Percentiles rank a stretch among this genome's conserved stretches.
Conservation (phyloP, 2,329 filamentous ascomycete genomes). For the Colletotrichum tropicicola region DNA sequence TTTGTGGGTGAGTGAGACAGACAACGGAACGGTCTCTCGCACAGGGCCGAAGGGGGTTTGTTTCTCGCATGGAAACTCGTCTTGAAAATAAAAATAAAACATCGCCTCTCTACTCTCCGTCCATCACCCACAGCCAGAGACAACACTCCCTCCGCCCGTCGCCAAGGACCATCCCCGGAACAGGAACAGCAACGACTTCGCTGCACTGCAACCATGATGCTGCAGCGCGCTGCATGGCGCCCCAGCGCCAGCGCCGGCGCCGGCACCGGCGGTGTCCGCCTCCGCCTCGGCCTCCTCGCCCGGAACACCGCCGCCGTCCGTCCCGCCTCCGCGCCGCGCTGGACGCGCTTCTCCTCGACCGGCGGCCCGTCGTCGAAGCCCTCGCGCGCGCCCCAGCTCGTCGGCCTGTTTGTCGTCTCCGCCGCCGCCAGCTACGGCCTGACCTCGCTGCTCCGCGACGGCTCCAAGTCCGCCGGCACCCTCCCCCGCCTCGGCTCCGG, state of each 20-base stretch:
- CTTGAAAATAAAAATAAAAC: too few species aligned
- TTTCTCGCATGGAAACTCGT: too few species aligned
- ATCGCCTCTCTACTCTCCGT: too few species aligned
- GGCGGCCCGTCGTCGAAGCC: not conserved
- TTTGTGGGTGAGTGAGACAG: not conserved
- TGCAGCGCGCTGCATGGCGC: slow-evolving; percentile 12
- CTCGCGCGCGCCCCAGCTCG: not conserved
- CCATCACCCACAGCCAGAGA: too few species aligned
- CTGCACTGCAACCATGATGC: slow-evolving; percentile 10
- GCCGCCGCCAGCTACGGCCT: not conserved
- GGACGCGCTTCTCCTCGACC: slow-evolving; percentile 12
- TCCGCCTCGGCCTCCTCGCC: not conserved
- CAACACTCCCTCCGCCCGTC: too few species aligned
- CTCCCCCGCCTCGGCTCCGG: slow-evolving; percentile 11
- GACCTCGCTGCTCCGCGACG: not conserved
- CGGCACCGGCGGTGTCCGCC: not conserved
- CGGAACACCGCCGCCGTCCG: not conserved
- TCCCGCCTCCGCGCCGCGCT: not conserved
- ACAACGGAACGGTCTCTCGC: not conserved
- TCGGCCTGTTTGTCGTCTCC: not conserved
- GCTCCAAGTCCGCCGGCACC: not conserved
- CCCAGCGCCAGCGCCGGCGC: not conserved
- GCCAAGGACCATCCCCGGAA: too few species aligned
- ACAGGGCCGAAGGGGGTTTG: too few species aligned
- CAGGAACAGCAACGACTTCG: too few species aligned